Evolutionary conservation across 2,329 filamentous ascomycete genomes (phyloP).

Genomic region (Hymenoscyphus fructigenus): DNA sequence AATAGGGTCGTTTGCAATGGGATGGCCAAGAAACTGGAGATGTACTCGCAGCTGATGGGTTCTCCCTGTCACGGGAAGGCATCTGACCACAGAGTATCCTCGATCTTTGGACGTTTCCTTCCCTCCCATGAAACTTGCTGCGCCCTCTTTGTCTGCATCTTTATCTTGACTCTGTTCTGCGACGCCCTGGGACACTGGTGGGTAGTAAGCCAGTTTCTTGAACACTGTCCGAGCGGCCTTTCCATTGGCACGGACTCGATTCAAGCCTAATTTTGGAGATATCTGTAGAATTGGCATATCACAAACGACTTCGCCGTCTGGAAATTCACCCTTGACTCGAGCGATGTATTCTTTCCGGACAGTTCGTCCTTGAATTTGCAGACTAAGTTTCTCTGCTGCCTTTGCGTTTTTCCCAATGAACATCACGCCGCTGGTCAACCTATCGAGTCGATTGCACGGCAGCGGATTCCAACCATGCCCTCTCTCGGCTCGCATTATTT

Average conservation of each 20-base stretch:
- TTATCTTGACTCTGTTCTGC: slow-evolving; percentile 49
- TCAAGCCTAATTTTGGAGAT: slow-evolving; percentile 90
- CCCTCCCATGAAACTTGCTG: neutral
- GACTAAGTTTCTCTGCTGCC: slow-evolving; percentile 73
- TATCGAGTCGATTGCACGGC: slow-evolving; percentile 90
- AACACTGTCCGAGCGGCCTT: slow-evolving; percentile 91
- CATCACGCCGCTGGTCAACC: slow-evolving; percentile 95
- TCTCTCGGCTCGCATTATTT: slow-evolving; percentile 84
- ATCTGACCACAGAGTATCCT: slow-evolving; percentile 93
- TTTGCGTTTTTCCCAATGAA: slow-evolving; percentile 87
- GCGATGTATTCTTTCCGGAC: slow-evolving; percentile 96
- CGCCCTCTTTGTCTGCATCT: slow-evolving; percentile 41
- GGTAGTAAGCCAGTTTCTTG: slow-evolving; percentile 45
- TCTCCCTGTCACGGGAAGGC: slow-evolving; percentile 86
- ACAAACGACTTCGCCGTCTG: slow-evolving; percentile 86
- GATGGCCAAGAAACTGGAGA: slow-evolving; percentile 89
- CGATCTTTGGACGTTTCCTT: slow-evolving; percentile 44
- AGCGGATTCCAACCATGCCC: slow-evolving; percentile 54
- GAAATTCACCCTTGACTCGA: slow-evolving; percentile 86
- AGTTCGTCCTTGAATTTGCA: slow-evolving; percentile 74
- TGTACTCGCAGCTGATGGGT: slow-evolving; percentile 96
- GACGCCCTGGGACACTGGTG: slow-evolving; percentile 38
- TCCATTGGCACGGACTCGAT: slow-evolving; percentile 89
- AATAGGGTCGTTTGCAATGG: slow-evolving; percentile 96
- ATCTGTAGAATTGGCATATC: slow-evolving; percentile 93